Base-by-base conservation (phyloP, 495 filamentous ascomycete genomes). In the Hyaloscypha bicolor region DNA sequence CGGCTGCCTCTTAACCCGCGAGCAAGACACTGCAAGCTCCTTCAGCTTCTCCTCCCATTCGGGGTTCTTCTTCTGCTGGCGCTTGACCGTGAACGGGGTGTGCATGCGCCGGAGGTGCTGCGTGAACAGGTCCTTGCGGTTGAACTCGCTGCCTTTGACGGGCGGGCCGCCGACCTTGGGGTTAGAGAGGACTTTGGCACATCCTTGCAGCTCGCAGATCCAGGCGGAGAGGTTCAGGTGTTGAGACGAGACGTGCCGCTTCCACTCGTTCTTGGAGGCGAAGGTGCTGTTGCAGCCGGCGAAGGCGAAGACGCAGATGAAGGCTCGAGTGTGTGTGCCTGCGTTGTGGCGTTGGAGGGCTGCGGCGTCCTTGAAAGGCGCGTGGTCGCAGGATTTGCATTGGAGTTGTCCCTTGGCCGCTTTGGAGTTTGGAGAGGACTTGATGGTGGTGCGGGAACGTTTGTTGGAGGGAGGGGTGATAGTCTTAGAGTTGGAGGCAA, bases 31-130 rank as follows among this genome's bases (percentile, higher is more conserved):
- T 64, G 87, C 86, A 14, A 90, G 79, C 1, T 67, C 65, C 19
- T 83, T 79, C n/a, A 87, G 70, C 42, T 65, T 71, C 11, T 66
- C 72, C n/a, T 72, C 71, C 71, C 66, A 73, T 35, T 55, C 69
- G 25, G 53, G 57, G 45, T 71, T 67, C 63, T 63, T 66, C 25
- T 55, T 65, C 35, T 73, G 72, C 72, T 76, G 73, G 74, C 70
- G 2, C 66, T 73, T 75, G 67, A 84, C 80, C 1, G 76, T 74
- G 63, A 80, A 81, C 6, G 81, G 89, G 0, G 83, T 81, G 72
- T 98, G 94, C 94, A 97, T 97, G 55, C 94, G 91, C n/a, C 93
- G 89, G 11, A 96, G 82, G 72, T 98, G 94, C 71, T 97, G 93
- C 0, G 90, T 94, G 78, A 97, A 98, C 51, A 98, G 88, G 73